These are phyloP conservation scores for Amanita rubescens DNA, from an alignment of 768 basidiomycete genomes.

Conservation along the genomic window DNA sequence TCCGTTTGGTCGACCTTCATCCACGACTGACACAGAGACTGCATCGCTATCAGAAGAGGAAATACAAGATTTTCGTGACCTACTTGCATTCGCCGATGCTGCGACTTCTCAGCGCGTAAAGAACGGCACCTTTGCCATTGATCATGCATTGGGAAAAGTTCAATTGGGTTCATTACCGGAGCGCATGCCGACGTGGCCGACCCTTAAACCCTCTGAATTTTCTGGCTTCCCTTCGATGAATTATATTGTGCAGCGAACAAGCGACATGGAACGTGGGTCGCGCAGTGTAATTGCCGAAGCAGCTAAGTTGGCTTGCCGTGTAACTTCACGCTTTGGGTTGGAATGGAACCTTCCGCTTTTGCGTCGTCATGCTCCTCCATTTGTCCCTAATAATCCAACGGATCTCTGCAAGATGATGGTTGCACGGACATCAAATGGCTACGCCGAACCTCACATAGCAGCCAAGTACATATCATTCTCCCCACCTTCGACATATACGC, in stretches of 20 bases:
- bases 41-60: slow-evolving; percentile 16
- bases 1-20: slow-evolving; percentile 32
- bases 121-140: slow-evolving; percentile 14
- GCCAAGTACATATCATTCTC: slow-evolving; percentile 26
- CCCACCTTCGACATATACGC: slow-evolving; percentile 33
- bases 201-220: slow-evolving; percentile 24
- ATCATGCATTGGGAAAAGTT: slow-evolving; percentile 7
- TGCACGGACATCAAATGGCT: slow-evolving; percentile 37
- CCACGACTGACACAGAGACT: neutral
- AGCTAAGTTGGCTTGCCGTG: slow-evolving; percentile 75
- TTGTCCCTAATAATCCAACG: slow-evolving; percentile 22
- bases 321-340: slow-evolving; percentile 63
- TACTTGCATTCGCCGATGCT: slow-evolving; percentile 15
- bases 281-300: slow-evolving; percentile 63
- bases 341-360: slow-evolving; percentile 55
- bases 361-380: slow-evolving; percentile 41
- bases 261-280: slow-evolving; percentile 30
- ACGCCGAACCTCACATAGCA: slow-evolving; percentile 31
- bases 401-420: slow-evolving; percentile 38
- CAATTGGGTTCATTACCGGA: slow-evolving; percentile 17
- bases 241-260: slow-evolving; percentile 33
- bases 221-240: slow-evolving; percentile 44
- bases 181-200: slow-evolving; percentile 23
- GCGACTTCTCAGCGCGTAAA: slow-evolving; percentile 14
- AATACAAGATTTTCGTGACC: slow-evolving; percentile 22